phyloP scores from a whole-genome alignment of 345 rosid genomes.

The Eucalyptus sideroxylon region DNA sequence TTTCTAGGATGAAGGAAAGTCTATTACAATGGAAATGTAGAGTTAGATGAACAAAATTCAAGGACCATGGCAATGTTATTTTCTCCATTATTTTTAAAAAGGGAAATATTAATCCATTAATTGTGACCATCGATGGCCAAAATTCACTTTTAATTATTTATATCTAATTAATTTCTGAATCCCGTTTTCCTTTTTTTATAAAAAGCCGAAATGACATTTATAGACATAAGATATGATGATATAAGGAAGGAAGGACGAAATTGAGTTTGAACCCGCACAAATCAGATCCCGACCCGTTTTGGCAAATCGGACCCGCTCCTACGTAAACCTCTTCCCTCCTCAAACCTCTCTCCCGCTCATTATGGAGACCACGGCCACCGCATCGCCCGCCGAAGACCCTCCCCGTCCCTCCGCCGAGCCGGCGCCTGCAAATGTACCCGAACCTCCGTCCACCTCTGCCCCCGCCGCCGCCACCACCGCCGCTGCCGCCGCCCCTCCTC shows the following conservation, averaged over 20 bases:
- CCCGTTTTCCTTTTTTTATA: background rate
- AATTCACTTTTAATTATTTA: background rate
- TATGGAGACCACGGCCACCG: background rate
- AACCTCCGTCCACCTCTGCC: slow-evolving; percentile 5
- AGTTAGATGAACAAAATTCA: background rate
- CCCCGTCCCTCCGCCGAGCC: background rate
- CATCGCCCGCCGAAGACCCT: background rate
- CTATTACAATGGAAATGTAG: accelerated
- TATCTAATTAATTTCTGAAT: background rate
- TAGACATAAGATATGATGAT: background rate
- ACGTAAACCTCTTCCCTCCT: background rate
- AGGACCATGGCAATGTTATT: accelerated
- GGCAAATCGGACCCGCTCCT: background rate
- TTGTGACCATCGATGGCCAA: background rate
- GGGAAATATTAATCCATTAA: background rate
- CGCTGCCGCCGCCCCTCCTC: background rate
- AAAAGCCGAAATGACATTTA: background rate
- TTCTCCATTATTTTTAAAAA: background rate
- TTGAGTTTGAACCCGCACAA: background rate
- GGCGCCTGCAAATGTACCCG: slow-evolving; percentile 11
- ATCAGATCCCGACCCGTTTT: background rate
- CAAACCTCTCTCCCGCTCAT: background rate
- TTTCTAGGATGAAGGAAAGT: background rate
- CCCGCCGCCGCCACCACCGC: background rate
- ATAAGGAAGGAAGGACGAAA: background rate